Evolutionary conservation across 2,329 filamentous ascomycete species (phyloP).

Genomic region (Mycocentrospora acerina): DNA sequence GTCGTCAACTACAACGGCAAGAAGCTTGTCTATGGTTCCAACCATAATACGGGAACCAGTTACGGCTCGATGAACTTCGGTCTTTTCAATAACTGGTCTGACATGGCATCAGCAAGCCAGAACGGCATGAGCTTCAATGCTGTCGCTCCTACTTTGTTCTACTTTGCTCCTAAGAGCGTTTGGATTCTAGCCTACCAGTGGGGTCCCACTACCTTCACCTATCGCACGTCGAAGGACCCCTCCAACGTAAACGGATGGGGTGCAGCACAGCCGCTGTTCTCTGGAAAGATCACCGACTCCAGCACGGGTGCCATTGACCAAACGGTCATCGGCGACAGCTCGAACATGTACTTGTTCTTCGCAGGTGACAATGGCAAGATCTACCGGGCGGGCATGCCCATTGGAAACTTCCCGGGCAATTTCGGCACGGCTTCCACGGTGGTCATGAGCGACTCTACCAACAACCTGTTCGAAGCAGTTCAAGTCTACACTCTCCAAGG

Average conservation of each 20-base stretch:
- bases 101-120: constrained; percentile 56
- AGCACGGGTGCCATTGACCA: constrained; percentile 63
- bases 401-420: constrained; percentile 61
- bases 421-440: constrained; percentile 57
- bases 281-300: constrained; percentile 54
- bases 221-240: constrained; percentile 61
- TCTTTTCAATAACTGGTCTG: constrained; percentile 55
- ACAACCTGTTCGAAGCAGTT: constrained; percentile 66
- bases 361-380: constrained; percentile 67
- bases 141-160: constrained; percentile 65
- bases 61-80: constrained; percentile 64
- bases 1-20: constrained; percentile 57
- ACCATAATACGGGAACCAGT: constrained; percentile 44
- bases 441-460: constrained; percentile 55
- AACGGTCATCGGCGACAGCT: constrained; percentile 62
- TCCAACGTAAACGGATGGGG: constrained; percentile 61
- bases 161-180: constrained; percentile 60
- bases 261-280: constrained; percentile 56
- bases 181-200: constrained; percentile 70
- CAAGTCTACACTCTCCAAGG: constrained; percentile 64
- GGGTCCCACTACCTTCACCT: constrained; percentile 61
- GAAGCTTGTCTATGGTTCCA: constrained; percentile 63
- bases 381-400: constrained; percentile 64
- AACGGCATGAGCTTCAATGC: constrained; percentile 50
- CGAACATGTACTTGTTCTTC: constrained; percentile 69